A percentile compares a stretch with the other conserved stretches of the same genome.
These are phyloP conservation scores for Plectranthus barbatus DNA, from an alignment of 257 asterid genomes.

Conservation along the genomic window DNA sequence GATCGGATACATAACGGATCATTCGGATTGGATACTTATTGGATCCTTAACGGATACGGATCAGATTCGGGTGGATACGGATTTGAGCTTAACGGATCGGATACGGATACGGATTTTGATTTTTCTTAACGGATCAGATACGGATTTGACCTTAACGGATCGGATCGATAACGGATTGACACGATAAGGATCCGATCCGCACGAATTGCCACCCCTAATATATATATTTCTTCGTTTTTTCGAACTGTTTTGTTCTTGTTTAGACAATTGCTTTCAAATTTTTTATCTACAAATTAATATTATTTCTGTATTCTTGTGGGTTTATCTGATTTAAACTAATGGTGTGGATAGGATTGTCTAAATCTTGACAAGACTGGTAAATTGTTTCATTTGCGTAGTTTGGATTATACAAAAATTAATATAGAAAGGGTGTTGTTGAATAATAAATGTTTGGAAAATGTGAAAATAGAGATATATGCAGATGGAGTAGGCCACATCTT, in stretches of 20 bases:
- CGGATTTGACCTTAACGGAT: too few relatives aligned
- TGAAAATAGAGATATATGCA: neutral
- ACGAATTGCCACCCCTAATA: too few relatives aligned
- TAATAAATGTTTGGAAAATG: neutral
- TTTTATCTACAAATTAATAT: neutral
- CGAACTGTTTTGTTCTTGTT: neutral
- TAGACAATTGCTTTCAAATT: neutral
- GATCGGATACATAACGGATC: too few relatives aligned
- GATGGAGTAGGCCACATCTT: slow-evolving; percentile 22
- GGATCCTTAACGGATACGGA: too few relatives aligned
- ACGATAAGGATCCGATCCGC: too few relatives aligned
- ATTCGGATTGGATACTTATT: too few relatives aligned
- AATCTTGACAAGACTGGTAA: neutral
- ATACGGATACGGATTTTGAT: too few relatives aligned
- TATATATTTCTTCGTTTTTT: neutral
- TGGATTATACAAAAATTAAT: neutral
- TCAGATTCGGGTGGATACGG: too few relatives aligned
- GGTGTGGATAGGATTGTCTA: neutral
- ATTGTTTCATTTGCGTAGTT: too few relatives aligned
- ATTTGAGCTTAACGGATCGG: too few relatives aligned
- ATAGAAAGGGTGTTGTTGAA: neutral
- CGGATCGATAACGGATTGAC: too few relatives aligned
- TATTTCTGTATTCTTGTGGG: neutral
- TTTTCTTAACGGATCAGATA: too few relatives aligned
- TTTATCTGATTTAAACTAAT: neutral